These are phyloP conservation scores for Parafenestella ontariensis DNA, from an alignment of 2,329 filamentous ascomycete species.

Conservation along the genomic window DNA sequence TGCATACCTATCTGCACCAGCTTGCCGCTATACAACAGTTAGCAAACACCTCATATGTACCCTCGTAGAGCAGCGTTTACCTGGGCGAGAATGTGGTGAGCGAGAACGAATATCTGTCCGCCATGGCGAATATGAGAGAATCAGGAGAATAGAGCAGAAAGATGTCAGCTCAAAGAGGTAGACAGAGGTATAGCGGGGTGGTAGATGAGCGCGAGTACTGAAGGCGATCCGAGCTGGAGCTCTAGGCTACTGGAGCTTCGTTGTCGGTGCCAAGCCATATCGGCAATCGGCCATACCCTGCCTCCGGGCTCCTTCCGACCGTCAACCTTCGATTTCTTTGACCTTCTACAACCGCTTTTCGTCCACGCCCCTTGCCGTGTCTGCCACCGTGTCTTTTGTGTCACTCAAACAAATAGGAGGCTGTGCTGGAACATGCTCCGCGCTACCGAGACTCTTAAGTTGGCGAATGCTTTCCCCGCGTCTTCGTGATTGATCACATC, in stretches of 20 bases:
- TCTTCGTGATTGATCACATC: conserved; percentile 27
- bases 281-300: conserved; percentile 22
- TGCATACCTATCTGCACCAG: conserved; percentile 92
- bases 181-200: conserved; percentile 16
- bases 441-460: conserved; percentile 25
- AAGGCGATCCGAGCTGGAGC: conserved; percentile 39
- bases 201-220: conserved; percentile 17
- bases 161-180: conserved; percentile 3
- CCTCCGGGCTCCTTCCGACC: conserved; percentile 11
- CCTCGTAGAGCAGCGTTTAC: conserved; percentile 62
- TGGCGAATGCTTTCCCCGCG: conserved; percentile 29
- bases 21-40: conserved; percentile 77
- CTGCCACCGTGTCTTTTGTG: conserved; percentile 42
- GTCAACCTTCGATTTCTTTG: conserved; percentile 12
- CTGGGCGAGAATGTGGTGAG: conserved; percentile 99
- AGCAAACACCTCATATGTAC: conserved; percentile 49
- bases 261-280: conserved; percentile 20
- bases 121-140: conserved; percentile 66
- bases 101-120: conserved; percentile 98
- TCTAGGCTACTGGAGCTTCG: conserved; percentile 41
- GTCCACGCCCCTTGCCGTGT: conserved; percentile 17
- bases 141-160: conserved; percentile 2
- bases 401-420: conserved; percentile 19
- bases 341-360: conserved; percentile 25
- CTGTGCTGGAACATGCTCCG: conserved; percentile 28